Base-by-base conservation (phyloP, 257 asterid species). In the Solanum virginianum region DNA sequence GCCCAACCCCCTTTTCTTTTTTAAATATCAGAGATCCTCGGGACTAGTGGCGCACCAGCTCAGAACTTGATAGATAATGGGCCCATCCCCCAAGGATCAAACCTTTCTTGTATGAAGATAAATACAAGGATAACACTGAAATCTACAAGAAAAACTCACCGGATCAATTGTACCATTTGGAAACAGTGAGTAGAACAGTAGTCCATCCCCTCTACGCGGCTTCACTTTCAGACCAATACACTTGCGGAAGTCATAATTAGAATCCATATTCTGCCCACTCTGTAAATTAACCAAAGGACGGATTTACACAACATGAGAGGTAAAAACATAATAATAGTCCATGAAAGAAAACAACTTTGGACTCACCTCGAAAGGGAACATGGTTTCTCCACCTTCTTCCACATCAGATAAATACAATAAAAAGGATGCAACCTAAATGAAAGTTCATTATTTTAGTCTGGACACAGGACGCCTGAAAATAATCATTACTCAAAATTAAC, bases 341-440 rank as follows among this genome's bases (percentile, higher is more conserved):
- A 84, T 10, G 5, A 43, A 69, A 77, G 80, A 65, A 70, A 18
- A 77, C 62, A 11, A 56, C 17, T 10, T 20, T 83, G 41, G 29
- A 65, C 85, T 85, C 90, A 92, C 99, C 97, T 95, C 98, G 41
- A 88, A 95, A 32, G 99, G 99, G 69, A 96, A 97, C 97, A 97
- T 91, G 86, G 99, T 97, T 90, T 97, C 98, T 55, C 99, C 98
- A 60, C 99, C 98, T 92, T 97, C 97, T 86, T 95, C 95, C 87
- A 96, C 99, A 87, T 95, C 97, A 24, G 98, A 94, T 85, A 97
- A 88, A 90, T 97, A 97, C 84, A 97, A 87, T 84, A 97, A 90
- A 90, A 97, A 97, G 63, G 99, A 97, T 70, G 98, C 98, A 89
- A 96, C 91, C 98, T 96, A 86, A 55, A 74, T 70, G 81, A 56